phyloP scores from a whole-genome alignment of 179 eudicot species.

The Vitellaria paradoxa region DNA sequence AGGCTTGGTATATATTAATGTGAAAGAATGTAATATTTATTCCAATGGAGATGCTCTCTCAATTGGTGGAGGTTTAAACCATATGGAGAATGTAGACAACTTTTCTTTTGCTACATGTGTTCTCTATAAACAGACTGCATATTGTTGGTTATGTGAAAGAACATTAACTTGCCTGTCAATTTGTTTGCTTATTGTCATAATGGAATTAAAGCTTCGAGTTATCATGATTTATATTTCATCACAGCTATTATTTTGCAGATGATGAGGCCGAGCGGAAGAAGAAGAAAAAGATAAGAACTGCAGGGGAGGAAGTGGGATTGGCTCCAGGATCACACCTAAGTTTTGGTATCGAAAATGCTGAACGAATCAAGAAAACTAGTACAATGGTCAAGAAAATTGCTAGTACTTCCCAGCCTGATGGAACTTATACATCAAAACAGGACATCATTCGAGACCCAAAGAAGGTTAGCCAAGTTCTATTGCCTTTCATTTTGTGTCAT shows the following conservation, averaged over 20 bases:
- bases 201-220: neutral
- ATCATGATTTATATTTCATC: constrained; percentile 2
- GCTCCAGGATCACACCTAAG: constrained; percentile 28
- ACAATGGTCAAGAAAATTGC: constrained; percentile 35
- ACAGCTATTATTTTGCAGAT: constrained; percentile 42
- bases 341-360: constrained; percentile 38
- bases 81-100: neutral
- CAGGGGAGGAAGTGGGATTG: constrained; percentile 32
- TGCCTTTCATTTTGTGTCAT: constrained; percentile 1
- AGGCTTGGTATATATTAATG: neutral
- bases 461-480: constrained; percentile 37
- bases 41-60: neutral
- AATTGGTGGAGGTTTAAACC: neutral
- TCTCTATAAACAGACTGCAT: neutral
- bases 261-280: constrained; percentile 70
- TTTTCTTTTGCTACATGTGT: neutral
- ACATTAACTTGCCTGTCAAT: neutral
- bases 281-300: constrained; percentile 64
- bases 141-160: neutral
- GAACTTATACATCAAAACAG: constrained; percentile 33
- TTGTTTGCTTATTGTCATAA: neutral
- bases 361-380: constrained; percentile 45
- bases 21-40: neutral
- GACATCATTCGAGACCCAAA: constrained; percentile 33
- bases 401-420: constrained; percentile 36